A percentile compares a stretch with the other conserved stretches of the same genome.
phyloP scores from a whole-genome alignment of 2,329 filamentous ascomycete species.

The Hirsutella thompsonii region DNA sequence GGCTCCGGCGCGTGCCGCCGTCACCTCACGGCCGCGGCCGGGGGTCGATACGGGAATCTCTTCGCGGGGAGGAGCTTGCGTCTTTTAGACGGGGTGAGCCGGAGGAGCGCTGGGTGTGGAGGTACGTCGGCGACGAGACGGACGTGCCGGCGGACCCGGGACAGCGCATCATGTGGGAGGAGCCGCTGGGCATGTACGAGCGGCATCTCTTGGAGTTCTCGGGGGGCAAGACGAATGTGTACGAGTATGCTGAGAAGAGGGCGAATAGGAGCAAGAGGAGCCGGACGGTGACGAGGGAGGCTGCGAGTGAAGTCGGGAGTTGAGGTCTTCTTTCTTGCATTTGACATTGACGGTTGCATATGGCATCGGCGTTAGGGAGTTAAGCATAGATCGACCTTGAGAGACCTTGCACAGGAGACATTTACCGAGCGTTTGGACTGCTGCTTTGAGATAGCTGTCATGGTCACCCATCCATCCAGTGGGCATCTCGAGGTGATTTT shows the following conservation, averaged over 20 bases:
- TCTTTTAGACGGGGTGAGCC: constrained; percentile 11
- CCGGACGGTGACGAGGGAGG: background rate
- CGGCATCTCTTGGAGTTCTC: constrained; percentile 31
- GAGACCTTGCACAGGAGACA: no score
- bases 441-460: no score
- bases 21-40: background rate
- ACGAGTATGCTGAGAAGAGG: constrained; percentile 23
- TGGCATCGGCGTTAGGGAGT: no score
- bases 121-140: constrained; percentile 32
- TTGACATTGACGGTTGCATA: no score
- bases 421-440: no score
- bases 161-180: constrained; percentile 34
- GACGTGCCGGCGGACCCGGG: constrained; percentile 25
- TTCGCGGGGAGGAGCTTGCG: constrained; percentile 4
- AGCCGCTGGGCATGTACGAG: constrained; percentile 40
- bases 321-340: no score
- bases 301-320: no score
- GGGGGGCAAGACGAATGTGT: constrained; percentile 29
- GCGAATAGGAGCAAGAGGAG: constrained; percentile 6
- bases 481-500: no score
- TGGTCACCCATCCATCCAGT: no score
- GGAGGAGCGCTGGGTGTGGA: constrained; percentile 37
- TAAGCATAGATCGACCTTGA: no score
- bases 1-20: constrained; percentile 19
- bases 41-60: no score